Evolutionary conservation across 352 stramenopile genomes (phyloP), one percentile per base, ranked within the genome.

Genomic region (Globisporangium alternatum): DNA sequence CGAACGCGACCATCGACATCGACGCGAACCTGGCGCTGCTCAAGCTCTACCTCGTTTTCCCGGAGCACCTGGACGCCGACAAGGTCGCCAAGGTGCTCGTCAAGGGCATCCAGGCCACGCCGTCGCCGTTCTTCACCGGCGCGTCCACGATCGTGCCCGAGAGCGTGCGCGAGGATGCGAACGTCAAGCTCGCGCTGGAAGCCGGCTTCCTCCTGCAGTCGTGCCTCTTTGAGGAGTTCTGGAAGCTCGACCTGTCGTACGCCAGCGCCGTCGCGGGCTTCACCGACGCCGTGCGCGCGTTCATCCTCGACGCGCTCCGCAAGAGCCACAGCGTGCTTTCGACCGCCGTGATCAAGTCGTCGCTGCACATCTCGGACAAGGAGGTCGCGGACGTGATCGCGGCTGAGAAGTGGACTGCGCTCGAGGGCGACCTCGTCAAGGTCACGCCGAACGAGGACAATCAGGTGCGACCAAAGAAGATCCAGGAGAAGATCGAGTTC

Each of bases 401-500:
- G 80, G 83, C 78, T 4, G 78, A 92, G 65, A 75, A 90, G 49
- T 96, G 87, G 87, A 83, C 80, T 9, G n/a, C 52, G 33, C 25
- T 89, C 55, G 72, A 80, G 48, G 78, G 67, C 56, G 75, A 80
- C 39, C 8, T 88, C 19, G 73, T 88, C 33, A 75, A 83, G 44
- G 75, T 96, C 61, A 78, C 68, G 57, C 62, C 74, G 48, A 96
- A 93, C 71, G 78, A 86, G 49, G 76, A 90, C 67, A 96, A 96
- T 80, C 81, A 93, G 71, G 87, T 94, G 77, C 87, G 87, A 73
- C 85, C 83, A 47, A 92, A 89, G 71, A 93, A 93, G 73, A 72
- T 96, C 49, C 85, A 93, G 73, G 87, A 96, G 71, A 90, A 86
- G 71, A 89, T 96, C 62, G 77, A 88, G 71, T 88, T 91, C 66